Evolutionary conservation across 2,329 filamentous ascomycete species (phyloP), one percentile per base, ranked within the genome.

Genomic region (Akanthomyces muscarius): DNA sequence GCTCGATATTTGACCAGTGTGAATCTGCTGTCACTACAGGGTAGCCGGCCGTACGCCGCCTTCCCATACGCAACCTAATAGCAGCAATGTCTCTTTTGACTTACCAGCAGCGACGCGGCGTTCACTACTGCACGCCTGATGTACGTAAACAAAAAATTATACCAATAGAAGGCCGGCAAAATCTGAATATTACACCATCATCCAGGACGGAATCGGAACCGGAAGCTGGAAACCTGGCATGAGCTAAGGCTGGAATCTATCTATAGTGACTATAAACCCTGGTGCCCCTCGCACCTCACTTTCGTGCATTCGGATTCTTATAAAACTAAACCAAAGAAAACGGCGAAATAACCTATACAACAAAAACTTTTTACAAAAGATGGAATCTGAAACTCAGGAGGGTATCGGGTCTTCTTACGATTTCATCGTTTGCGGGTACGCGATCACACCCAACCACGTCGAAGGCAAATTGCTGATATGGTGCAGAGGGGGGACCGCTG

Each of bases 371-470:
- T 25, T 11, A 57, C 10, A n/a, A 30, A 14, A 41, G 13, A 62
- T 62, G 59, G n/a, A 5, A 4, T 38, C 44, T 30, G n/a, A 41
- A 33, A 4, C 42, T 5, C 48, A 50, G 2, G 52, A 55, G 1
- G 5, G 3, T 21, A 41, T 18, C 14, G 30, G 5, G 44, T 64
- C 66, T 52, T 63, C 66, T 52, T 75, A 71, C 44, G 73, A 75
- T 59, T 75, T 75, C 54, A 71, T 75, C 53, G 62, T 75, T 41
- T 75, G 73, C 63, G 73, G 73, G 73, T 74, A 64, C 66, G 73
- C 66, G 28, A n/a, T 45, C 5, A 5, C 23, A 42, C 23, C 42
- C 11, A 25, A 21, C n/a, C 28, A 4, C 13, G 13, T 4, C 42
- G 14, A 48, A 8, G 21, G 13, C n/a, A n/a, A 7, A 13, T 11